These are phyloP conservation scores for Irpex rosettiformis DNA, from an alignment of 1,284 basidiomycete species.

Conservation along the genomic window DNA sequence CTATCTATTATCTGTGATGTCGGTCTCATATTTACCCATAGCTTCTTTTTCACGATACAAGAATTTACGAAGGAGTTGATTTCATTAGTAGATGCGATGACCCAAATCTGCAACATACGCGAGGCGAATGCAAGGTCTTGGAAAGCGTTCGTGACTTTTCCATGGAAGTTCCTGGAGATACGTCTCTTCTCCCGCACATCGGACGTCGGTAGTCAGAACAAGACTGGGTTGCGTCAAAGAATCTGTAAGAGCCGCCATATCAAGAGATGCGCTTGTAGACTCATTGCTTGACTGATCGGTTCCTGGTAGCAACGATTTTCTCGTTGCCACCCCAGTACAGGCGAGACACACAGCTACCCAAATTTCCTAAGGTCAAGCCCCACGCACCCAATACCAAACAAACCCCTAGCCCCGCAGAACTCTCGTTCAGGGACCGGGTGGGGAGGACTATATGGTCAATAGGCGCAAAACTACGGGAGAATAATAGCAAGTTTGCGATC, in stretches of 20 bases:
- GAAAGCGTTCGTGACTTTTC: background rate
- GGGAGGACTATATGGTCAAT: conserved; percentile 77
- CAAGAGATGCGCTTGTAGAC: background rate
- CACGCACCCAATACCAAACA: conserved; percentile 85
- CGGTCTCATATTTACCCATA: conserved; percentile 30
- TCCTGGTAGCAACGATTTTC: conserved; percentile 2
- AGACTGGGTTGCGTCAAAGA: conserved; percentile 7
- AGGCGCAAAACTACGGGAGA: conserved; percentile 66
- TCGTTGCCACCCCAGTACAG: conserved; percentile 31
- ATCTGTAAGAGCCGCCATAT: conserved; percentile 13
- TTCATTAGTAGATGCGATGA: conserved; percentile 79
- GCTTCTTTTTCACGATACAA: conserved; percentile 91
- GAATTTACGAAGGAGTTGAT: conserved; percentile 85
- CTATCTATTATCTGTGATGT: background rate
- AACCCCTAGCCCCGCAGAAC: conserved; percentile 61
- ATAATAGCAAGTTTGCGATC: conserved; percentile 84
- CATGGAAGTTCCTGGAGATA: background rate
- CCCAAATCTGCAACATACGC: conserved; percentile 66
- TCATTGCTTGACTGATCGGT: background rate
- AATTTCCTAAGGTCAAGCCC: conserved; percentile 79
- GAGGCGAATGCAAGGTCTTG: conserved; percentile 34
- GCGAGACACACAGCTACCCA: conserved; percentile 31
- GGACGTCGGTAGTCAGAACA: background rate
- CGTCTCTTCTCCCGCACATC: background rate
- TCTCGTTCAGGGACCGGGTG: conserved; percentile 55